These are phyloP conservation scores for Chlorella sp. DNA, from an alignment of 139 green algal species.

Conservation along the genomic window DNA sequence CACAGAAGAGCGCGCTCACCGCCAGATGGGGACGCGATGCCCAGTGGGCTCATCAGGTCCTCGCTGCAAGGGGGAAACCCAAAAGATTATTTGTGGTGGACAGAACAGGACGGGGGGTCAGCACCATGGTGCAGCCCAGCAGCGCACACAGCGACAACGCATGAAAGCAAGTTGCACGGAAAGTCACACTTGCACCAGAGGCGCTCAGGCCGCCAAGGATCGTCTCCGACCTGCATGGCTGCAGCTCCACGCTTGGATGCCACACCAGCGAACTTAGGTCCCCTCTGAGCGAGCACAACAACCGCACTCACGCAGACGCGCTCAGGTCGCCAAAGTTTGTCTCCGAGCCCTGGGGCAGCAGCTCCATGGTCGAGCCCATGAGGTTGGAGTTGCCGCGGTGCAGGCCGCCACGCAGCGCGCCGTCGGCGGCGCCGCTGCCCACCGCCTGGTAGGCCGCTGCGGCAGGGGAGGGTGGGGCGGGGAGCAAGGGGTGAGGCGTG, in stretches of 20 bases:
- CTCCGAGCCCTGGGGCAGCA: constrained; percentile 8
- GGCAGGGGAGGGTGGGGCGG: background rate
- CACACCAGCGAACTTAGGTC: too few species aligned
- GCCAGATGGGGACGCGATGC: constrained; percentile 4
- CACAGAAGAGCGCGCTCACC: background rate
- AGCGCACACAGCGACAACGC: too few species aligned
- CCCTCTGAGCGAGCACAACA: too few species aligned
- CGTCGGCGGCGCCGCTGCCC: background rate
- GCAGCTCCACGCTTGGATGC: too few species aligned
- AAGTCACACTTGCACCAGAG: constrained; percentile 15
- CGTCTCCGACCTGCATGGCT: too few species aligned
- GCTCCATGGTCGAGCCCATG: background rate
- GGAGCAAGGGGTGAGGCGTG: background rate
- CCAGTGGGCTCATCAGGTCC: constrained; percentile 26
- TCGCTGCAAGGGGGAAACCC: background rate
- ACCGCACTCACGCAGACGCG: too few species aligned
- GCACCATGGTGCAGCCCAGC: too few species aligned
- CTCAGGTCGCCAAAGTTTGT: constrained; percentile 1
- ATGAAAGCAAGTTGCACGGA: background rate
- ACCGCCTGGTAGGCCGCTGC: background rate
- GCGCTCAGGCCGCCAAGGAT: too few species aligned
- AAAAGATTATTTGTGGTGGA: background rate
- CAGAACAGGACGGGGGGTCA: too few species aligned
- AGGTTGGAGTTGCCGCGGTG: background rate
- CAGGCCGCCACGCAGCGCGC: too few species aligned